These are phyloP conservation scores for Pseudonitzschia multiseries DNA, from an alignment of 108 stramenopile genomes.

Conservation along the genomic window DNA sequence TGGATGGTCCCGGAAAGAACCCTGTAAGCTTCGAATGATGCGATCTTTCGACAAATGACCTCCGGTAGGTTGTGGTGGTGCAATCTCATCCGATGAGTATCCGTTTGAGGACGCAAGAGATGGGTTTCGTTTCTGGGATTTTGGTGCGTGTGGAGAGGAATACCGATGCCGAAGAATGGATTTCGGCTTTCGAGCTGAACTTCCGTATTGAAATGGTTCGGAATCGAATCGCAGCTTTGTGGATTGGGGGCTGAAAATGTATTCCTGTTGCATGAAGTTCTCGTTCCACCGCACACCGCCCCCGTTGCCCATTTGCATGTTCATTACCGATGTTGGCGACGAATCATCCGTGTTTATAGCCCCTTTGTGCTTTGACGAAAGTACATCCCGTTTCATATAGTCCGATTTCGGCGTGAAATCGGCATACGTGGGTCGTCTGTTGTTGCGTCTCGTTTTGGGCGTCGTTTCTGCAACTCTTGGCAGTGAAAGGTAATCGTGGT, in stretches of 20 bases:
- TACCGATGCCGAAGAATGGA: slow-evolving; percentile 24
- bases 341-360: neutral
- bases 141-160: neutral
- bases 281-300: slow-evolving; percentile 28
- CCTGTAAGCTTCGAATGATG: neutral
- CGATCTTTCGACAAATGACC: neutral
- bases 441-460: neutral
- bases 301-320: slow-evolving; percentile 11
- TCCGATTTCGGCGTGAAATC: slow-evolving; percentile 16
- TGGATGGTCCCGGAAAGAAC: slow-evolving; percentile 1
- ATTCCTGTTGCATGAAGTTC: slow-evolving; percentile 17
- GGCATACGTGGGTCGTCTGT: slow-evolving; percentile 2
- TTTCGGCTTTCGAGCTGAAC: slow-evolving; percentile 18
- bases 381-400: neutral
- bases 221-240: slow-evolving; percentile 5
- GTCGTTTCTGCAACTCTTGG: neutral
- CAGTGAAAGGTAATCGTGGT: slow-evolving; percentile 2
- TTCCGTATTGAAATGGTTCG: neutral
- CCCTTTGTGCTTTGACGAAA: neutral
- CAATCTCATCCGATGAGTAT: slow-evolving; percentile 14
- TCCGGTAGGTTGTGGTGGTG: neutral
- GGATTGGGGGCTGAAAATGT: slow-evolving; percentile 3
- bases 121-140: neutral
- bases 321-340: slow-evolving; percentile 34
- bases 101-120: neutral